phyloP scores from a whole-genome alignment of 805 yeast species.

The Candida easanensis region DNA sequence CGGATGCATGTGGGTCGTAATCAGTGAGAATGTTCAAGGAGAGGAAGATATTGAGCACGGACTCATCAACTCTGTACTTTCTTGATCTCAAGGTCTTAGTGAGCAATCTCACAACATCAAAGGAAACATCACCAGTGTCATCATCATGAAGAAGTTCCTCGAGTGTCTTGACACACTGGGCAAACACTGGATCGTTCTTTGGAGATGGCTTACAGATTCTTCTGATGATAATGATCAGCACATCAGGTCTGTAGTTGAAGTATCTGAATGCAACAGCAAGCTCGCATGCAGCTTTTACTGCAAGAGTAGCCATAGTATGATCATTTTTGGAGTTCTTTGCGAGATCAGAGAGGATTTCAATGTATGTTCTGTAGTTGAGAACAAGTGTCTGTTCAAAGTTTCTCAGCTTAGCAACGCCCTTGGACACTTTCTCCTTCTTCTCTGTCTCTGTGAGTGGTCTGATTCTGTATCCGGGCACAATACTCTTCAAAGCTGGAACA shows the following conservation, averaged over 20 bases:
- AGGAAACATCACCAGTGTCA: slow-evolving; percentile 75
- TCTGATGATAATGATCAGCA: slow-evolving; percentile 63
- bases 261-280: slow-evolving; percentile 63
- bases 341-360: slow-evolving; percentile 50
- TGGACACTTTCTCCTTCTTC: slow-evolving; percentile 75
- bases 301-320: slow-evolving; percentile 47
- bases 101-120: slow-evolving; percentile 67
- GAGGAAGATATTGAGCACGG: slow-evolving; percentile 69
- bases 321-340: slow-evolving; percentile 36
- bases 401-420: slow-evolving; percentile 76
- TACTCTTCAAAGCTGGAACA: slow-evolving; percentile 77
- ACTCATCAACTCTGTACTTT: slow-evolving; percentile 78
- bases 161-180: slow-evolving; percentile 58
- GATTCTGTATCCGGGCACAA: slow-evolving; percentile 86
- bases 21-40: slow-evolving; percentile 65
- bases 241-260: slow-evolving; percentile 79
- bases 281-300: slow-evolving; percentile 79
- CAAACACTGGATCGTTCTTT: slow-evolving; percentile 44
- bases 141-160: slow-evolving; percentile 77
- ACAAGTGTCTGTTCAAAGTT: slow-evolving; percentile 79
- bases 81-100: slow-evolving; percentile 70
- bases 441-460: slow-evolving; percentile 81
- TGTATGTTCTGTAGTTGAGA: slow-evolving; percentile 61
- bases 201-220: slow-evolving; percentile 61
- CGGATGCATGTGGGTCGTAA: slow-evolving; percentile 63